Percentiles rank a stretch among this genome's conserved stretches.
Evolutionary conservation across 805 yeast species (phyloP).

Genomic region (Hemisphaericaspora nanyangensis): DNA sequence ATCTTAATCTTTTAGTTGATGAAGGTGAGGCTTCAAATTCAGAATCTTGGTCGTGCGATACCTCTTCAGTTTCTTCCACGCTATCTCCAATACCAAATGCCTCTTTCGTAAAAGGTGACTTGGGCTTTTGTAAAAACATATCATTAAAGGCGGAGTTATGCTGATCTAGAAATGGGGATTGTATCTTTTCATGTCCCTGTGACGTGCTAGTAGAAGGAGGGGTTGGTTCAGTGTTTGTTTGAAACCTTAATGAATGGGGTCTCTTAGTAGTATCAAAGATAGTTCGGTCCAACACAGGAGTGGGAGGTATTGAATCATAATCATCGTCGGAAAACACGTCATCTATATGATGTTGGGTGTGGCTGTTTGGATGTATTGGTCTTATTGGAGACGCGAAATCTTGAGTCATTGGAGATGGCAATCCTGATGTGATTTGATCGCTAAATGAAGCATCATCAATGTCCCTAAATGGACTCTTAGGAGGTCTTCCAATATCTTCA

Average conservation of each 20-base stretch:
- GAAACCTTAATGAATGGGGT: conserved; percentile 27
- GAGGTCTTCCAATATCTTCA: no score
- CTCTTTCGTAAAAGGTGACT: conserved; percentile 24
- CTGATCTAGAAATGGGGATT: conserved; percentile 30
- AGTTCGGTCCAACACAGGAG: conserved; percentile 5
- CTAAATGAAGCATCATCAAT: conserved; percentile 8
- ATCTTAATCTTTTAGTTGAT: conserved; percentile 68
- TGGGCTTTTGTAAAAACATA: conserved; percentile 17
- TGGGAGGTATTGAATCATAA: conserved; percentile 12
- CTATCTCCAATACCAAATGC: neutral
- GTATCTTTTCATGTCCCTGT: neutral
- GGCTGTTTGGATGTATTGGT: neutral
- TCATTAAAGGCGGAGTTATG: conserved; percentile 14
- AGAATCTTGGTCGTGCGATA: conserved; percentile 11
- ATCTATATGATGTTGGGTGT: conserved; percentile 13
- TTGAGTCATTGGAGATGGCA: conserved; percentile 5
- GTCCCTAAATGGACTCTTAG: conserved; percentile 11
- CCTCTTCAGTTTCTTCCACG: conserved; percentile 3
- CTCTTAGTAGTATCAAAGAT: conserved; percentile 8
- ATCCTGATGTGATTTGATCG: conserved; percentile 3
- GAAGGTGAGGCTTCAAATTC: neutral
- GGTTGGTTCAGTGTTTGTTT: conserved; percentile 23
- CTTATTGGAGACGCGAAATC: conserved; percentile 1
- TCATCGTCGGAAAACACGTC: conserved; percentile 13
- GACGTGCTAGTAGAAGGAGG: conserved; percentile 1